Evolutionary conservation across 176 grass and related monocot genomes (phyloP).

Genomic region (Puya raimondii): DNA sequence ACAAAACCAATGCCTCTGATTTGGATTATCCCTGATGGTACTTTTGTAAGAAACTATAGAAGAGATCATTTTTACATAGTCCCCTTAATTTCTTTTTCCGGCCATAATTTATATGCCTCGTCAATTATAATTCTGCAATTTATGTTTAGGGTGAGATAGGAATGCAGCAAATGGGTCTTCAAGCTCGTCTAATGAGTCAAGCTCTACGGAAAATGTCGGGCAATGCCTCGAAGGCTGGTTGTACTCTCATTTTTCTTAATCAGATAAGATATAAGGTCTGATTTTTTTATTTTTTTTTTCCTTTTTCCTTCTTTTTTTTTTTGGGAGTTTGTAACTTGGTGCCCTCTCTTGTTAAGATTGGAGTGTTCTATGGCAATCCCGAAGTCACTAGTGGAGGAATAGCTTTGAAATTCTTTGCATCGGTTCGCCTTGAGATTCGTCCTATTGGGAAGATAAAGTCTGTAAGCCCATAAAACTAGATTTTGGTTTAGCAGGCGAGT

Average conservation of each 20-base stretch:
- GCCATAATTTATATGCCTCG: not conserved
- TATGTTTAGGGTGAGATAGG: slow-evolving; percentile 80
- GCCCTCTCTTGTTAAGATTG: slow-evolving; percentile 48
- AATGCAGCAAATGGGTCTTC: slow-evolving; percentile 96
- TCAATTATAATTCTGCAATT: slow-evolving; percentile 9
- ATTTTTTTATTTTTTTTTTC: slow-evolving; percentile 13
- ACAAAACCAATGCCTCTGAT: no score
- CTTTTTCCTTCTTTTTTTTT: slow-evolving; percentile 10
- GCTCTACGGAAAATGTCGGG: slow-evolving; percentile 98
- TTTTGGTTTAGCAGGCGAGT: not conserved
- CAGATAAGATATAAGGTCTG: slow-evolving; percentile 99
- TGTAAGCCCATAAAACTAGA: slow-evolving; percentile 41
- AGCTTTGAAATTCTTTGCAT: slow-evolving; percentile 97
- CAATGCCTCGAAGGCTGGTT: slow-evolving; percentile 97
- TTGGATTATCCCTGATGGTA: no score
- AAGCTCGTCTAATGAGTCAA: slow-evolving; percentile 98
- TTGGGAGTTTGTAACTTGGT: slow-evolving; percentile 22
- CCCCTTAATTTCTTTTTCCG: slow-evolving; percentile 6
- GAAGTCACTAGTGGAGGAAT: slow-evolving; percentile 98
- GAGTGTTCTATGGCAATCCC: slow-evolving; percentile 98
- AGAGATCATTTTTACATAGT: no score
- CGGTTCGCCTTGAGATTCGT: slow-evolving; percentile 96
- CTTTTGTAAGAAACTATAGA: no score
- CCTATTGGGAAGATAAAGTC: slow-evolving; percentile 93
- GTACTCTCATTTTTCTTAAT: slow-evolving; percentile 99